These are phyloP conservation scores for Cruciata laevipes DNA, from an alignment of 257 asterid species.

Conservation along the genomic window DNA sequence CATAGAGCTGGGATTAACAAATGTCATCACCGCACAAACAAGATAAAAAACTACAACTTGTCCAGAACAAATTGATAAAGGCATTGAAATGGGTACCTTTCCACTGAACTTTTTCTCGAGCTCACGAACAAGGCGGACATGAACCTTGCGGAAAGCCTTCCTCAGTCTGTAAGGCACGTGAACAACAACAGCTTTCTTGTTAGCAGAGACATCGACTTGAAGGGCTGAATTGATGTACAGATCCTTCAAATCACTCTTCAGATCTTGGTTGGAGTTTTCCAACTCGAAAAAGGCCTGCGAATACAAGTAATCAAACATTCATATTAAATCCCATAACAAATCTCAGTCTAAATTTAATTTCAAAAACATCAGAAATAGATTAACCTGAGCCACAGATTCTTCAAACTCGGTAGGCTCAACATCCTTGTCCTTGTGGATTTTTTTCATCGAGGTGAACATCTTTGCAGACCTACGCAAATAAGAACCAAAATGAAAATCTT, in stretches of 20 bases:
- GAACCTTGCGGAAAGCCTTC: conserved; percentile 87
- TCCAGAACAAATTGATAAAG: background rate
- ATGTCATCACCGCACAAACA: conserved; percentile 1
- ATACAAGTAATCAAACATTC: background rate
- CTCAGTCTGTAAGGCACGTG: conserved; percentile 79
- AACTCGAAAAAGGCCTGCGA: conserved; percentile 69
- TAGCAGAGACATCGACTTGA: conserved; percentile 69
- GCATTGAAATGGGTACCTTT: conserved; percentile 39
- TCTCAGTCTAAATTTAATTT: background rate
- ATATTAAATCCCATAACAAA: background rate
- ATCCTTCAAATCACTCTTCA: conserved; percentile 79
- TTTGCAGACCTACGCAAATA: conserved; percentile 29
- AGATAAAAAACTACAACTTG: background rate
- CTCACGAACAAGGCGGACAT: conserved; percentile 74
- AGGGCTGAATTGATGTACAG: conserved; percentile 74
- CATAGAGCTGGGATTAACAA: conserved; percentile 20
- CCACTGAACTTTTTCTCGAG: conserved; percentile 96
- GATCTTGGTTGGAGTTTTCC: conserved; percentile 79
- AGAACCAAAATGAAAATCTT: background rate
- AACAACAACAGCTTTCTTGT: conserved; percentile 80
- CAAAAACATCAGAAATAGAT: background rate
- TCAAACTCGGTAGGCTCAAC: conserved; percentile 87
- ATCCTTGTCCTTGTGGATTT: conserved; percentile 70
- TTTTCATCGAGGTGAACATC: conserved; percentile 66
- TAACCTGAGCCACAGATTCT: conserved; percentile 78